A percentile compares a stretch with the other conserved stretches of the same genome.
Evolutionary conservation across 108 stramenopile genomes (phyloP).

Genomic region (Discostella pseudostelligera): DNA sequence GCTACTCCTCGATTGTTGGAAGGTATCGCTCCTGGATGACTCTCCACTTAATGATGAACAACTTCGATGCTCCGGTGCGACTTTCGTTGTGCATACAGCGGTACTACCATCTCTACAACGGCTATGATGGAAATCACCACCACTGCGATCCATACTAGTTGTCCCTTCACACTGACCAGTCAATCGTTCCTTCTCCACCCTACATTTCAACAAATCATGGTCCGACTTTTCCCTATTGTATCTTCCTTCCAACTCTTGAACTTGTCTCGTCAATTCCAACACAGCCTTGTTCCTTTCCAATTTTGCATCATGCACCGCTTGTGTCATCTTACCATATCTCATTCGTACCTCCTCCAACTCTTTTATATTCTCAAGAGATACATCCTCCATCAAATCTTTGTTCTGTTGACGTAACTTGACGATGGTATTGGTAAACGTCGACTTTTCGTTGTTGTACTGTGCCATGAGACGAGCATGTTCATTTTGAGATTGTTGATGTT

Average conservation of each 20-base stretch:
- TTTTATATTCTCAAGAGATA: slow-evolving; percentile 16
- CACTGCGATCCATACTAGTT: too few relatives aligned
- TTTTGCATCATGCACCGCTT: slow-evolving; percentile 27
- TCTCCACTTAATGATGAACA: too few relatives aligned
- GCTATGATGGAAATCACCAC: too few relatives aligned
- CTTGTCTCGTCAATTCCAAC: background rate
- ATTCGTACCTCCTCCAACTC: slow-evolving; percentile 39
- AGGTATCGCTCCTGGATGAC: too few relatives aligned
- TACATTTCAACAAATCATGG: too few relatives aligned
- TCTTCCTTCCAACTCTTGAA: background rate
- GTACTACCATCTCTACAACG: too few relatives aligned
- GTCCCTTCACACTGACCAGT: too few relatives aligned
- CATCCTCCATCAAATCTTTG: slow-evolving; percentile 6
- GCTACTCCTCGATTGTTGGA: too few relatives aligned
- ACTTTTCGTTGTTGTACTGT: slow-evolving; percentile 6
- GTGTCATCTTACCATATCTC: slow-evolving; percentile 36
- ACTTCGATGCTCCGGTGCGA: too few relatives aligned
- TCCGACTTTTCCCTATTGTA: background rate
- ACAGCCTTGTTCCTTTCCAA: slow-evolving; percentile 4
- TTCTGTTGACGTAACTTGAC: slow-evolving; percentile 5
- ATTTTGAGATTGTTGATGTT: slow-evolving; percentile 12
- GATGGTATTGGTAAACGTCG: slow-evolving; percentile 2
- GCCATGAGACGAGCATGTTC: slow-evolving; percentile 4
- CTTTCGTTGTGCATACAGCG: too few relatives aligned
- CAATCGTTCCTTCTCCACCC: too few relatives aligned